Conservation (phyloP, 352 stramenopile species). For the Globisporangium carolinianum region DNA sequence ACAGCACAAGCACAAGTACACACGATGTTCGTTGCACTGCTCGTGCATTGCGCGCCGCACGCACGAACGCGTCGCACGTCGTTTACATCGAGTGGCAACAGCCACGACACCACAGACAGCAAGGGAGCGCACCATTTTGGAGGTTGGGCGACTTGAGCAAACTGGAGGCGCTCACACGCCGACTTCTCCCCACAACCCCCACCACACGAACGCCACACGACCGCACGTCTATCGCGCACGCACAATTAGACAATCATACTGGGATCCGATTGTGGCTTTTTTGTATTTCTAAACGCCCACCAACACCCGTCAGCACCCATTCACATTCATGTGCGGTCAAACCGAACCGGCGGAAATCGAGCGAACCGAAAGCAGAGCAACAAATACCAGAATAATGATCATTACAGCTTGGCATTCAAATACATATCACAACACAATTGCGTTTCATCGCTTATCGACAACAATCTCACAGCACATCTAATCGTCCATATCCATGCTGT, state of each 20-base stretch:
- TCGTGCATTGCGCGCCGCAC: neutral
- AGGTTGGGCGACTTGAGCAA: constrained; percentile 15
- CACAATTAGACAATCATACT: neutral
- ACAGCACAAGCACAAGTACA: neutral
- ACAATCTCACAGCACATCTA: too few species aligned
- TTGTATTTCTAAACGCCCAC: neutral
- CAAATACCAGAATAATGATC: too few species aligned
- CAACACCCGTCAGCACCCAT: neutral
- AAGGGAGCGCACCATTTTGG: constrained; percentile 12
- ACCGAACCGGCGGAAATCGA: neutral
- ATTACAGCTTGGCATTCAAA: too few species aligned
- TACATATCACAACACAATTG: too few species aligned
- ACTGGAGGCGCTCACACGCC: constrained; percentile 3
- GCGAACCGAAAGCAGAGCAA: too few species aligned
- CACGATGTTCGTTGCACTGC: neutral
- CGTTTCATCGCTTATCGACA: too few species aligned
- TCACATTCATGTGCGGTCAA: neutral
- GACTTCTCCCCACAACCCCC: constrained; percentile 1
- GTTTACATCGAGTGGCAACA: neutral
- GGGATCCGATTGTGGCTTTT: neutral
- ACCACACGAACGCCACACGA: neutral
- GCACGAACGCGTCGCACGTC: neutral
- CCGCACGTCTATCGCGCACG: neutral
- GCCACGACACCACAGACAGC: neutral
- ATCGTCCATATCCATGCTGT: too few species aligned